phyloP scores from a whole-genome alignment of 768 basidiomycete genomes.

The Gloeophyllum trabeum region DNA sequence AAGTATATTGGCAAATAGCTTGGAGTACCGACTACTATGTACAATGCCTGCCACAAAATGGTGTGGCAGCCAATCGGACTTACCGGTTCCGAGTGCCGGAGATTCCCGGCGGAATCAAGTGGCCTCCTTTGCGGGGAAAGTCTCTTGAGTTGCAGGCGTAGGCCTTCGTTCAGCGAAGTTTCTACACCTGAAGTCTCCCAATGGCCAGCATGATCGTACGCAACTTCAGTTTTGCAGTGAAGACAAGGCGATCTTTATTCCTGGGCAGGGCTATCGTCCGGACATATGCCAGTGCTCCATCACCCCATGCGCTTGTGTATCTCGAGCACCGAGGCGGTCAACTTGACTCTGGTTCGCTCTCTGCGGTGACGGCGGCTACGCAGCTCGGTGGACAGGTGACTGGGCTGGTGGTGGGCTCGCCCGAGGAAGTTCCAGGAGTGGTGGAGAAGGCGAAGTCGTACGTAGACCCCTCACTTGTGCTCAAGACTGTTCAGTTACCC shows the following conservation, averaged over 20 bases:
- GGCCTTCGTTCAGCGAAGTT: too few relatives aligned
- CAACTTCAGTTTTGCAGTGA: too few relatives aligned
- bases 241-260: not conserved
- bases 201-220: too few relatives aligned
- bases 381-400: conserved; percentile 82
- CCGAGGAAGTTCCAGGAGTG: conserved; percentile 52
- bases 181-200: too few relatives aligned
- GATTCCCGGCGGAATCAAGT: too few relatives aligned
- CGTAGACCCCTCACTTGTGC: conserved; percentile 7
- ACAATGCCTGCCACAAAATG: too few relatives aligned
- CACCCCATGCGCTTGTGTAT: conserved; percentile 76
- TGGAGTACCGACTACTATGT: too few relatives aligned
- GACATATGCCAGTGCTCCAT: conserved; percentile 45
- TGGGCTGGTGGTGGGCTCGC: conserved; percentile 59
- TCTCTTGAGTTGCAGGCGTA: too few relatives aligned
- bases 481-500: conserved; percentile 5
- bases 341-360: conserved; percentile 77
- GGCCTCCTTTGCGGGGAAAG: too few relatives aligned
- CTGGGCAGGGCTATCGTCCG: conserved; percentile 12
- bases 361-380: conserved; percentile 84
- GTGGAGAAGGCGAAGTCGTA: conserved; percentile 78
- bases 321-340: conserved; percentile 79
- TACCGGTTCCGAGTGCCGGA: too few relatives aligned
- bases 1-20: too few relatives aligned
- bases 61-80: too few relatives aligned